A percentile compares a stretch with the other conserved stretches of the same genome.
Conservation (phyloP, 306 rosid species). For the Lablab purpureus region DNA sequence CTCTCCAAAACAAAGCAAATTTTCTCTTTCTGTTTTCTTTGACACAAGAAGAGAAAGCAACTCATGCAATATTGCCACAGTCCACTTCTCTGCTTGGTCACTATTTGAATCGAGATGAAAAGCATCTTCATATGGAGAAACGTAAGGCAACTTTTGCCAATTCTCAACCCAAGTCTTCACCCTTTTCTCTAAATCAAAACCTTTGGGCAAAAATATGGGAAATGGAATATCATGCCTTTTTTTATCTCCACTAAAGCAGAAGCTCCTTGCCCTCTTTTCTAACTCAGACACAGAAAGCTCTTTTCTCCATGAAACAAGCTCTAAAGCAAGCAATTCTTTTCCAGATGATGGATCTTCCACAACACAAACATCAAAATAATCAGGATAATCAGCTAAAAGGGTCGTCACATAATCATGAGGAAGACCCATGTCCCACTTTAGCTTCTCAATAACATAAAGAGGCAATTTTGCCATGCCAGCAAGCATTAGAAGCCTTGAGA, state of each 20-base stretch:
- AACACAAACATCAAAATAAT: constrained; percentile 71
- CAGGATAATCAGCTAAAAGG: constrained; percentile 79
- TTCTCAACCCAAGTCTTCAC: constrained; percentile 73
- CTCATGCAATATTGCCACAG: constrained; percentile 82
- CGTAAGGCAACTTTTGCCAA: constrained; percentile 88
- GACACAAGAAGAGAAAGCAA: constrained; percentile 77
- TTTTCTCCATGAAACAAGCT: constrained; percentile 74
- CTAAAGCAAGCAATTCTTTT: constrained; percentile 70
- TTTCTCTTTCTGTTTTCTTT: constrained; percentile 76
- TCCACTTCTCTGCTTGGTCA: constrained; percentile 89
- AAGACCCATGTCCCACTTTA: constrained; percentile 92
- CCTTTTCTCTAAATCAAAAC: constrained; percentile 78
- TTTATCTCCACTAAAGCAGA: constrained; percentile 35
- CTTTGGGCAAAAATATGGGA: constrained; percentile 74
- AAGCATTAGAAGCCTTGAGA: constrained; percentile 81
- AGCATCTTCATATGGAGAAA: constrained; percentile 82
- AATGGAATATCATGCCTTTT: constrained; percentile 57
- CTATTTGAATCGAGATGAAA: constrained; percentile 68
- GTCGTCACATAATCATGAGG: constrained; percentile 62
- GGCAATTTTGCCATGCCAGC: constrained; percentile 70
- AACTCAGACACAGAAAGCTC: constrained; percentile 73
- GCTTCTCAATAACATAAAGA: constrained; percentile 65
- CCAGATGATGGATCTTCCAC: constrained; percentile 62
- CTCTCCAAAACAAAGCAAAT: constrained; percentile 63
- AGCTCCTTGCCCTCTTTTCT: constrained; percentile 62